Percentiles rank a stretch among this genome's conserved stretches.
Conservation (phyloP, 1,139 yeast genomes). For the Meyerozyma carpophila region DNA sequence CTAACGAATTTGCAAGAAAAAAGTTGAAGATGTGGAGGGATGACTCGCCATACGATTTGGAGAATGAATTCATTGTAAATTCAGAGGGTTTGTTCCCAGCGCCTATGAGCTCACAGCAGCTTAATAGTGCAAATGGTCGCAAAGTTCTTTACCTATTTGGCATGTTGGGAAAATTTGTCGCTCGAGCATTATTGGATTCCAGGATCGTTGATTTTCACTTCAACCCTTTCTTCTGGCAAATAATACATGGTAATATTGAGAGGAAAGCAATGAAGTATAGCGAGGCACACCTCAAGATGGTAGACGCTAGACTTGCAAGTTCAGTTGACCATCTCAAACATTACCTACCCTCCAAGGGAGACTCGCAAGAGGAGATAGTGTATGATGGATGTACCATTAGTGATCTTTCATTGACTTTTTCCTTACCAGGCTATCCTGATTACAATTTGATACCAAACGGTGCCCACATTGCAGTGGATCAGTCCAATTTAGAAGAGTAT, state of each 20-base stretch:
- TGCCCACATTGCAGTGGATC: slow-evolving; percentile 39
- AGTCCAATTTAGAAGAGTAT: slow-evolving; percentile 54
- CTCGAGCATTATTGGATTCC: slow-evolving; percentile 81
- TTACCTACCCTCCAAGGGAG: slow-evolving; percentile 29
- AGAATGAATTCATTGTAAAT: slow-evolving; percentile 37
- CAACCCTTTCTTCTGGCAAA: slow-evolving; percentile 62
- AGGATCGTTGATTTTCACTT: slow-evolving; percentile 80
- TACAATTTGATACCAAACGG: slow-evolving; percentile 60
- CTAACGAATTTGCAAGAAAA: slow-evolving; percentile 62
- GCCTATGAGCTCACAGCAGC: slow-evolving; percentile 41
- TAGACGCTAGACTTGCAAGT: slow-evolving; percentile 60
- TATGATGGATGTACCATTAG: slow-evolving; percentile 32
- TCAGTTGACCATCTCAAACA: slow-evolving; percentile 52
- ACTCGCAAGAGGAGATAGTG: slow-evolving; percentile 19
- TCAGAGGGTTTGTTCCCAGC: slow-evolving; percentile 66
- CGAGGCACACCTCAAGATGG: slow-evolving; percentile 38
- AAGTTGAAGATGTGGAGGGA: slow-evolving; percentile 69
- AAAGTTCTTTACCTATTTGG: slow-evolving; percentile 52
- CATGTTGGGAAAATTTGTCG: slow-evolving; percentile 76
- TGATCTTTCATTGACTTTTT: slow-evolving; percentile 58
- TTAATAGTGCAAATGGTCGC: slow-evolving; percentile 31
- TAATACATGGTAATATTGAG: slow-evolving; percentile 21
- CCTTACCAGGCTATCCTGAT: slow-evolving; percentile 72
- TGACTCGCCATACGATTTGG: slow-evolving; percentile 19
- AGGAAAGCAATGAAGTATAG: slow-evolving; percentile 24